Evolutionary conservation across 495 filamentous ascomycete species (phyloP).

Genomic region (Lasiosphaeria hispida): DNA sequence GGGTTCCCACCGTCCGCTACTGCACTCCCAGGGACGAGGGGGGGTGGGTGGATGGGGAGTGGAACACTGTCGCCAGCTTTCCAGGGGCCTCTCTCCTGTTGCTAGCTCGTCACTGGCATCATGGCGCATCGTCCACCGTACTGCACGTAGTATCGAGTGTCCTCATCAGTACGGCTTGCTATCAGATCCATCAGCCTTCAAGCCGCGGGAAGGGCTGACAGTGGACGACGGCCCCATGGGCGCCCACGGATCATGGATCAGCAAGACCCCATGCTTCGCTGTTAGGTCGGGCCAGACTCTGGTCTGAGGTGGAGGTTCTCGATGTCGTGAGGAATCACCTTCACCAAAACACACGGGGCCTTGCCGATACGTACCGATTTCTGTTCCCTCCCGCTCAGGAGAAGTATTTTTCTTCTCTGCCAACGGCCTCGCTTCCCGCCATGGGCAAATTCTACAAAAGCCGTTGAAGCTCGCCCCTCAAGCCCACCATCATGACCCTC

Average conservation of each 20-base stretch:
- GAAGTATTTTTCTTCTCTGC: constrained; percentile 10
- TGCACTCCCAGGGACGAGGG: not conserved
- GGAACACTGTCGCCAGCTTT: constrained; percentile 15
- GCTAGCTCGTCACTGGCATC: constrained; percentile 15
- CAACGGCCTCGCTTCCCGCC: constrained; percentile 14
- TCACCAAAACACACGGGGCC: not conserved
- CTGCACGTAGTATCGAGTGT: constrained; percentile 14
- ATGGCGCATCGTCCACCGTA: constrained; percentile 13
- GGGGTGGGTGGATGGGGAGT: constrained; percentile 1
- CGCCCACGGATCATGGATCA: too few relatives aligned
- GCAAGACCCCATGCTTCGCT: too few relatives aligned
- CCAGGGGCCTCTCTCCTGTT: constrained; percentile 10
- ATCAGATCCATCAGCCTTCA: constrained; percentile 20
- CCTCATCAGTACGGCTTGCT: constrained; percentile 4
- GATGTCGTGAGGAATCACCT: not conserved
- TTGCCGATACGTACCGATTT: constrained; percentile 12
- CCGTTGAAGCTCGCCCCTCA: constrained; percentile 18
- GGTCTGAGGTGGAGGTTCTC: not conserved
- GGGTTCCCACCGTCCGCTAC: constrained; percentile 6
- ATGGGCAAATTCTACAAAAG: constrained; percentile 35
- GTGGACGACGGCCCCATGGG: not conserved
- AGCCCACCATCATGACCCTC: constrained; percentile 15
- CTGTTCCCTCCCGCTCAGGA: constrained; percentile 10
- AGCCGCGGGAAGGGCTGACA: constrained; percentile 21
- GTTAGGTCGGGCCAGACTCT: too few relatives aligned